phyloP scores from a whole-genome alignment of 1,284 basidiomycete species.

The Phaffia rhodozyma region DNA sequence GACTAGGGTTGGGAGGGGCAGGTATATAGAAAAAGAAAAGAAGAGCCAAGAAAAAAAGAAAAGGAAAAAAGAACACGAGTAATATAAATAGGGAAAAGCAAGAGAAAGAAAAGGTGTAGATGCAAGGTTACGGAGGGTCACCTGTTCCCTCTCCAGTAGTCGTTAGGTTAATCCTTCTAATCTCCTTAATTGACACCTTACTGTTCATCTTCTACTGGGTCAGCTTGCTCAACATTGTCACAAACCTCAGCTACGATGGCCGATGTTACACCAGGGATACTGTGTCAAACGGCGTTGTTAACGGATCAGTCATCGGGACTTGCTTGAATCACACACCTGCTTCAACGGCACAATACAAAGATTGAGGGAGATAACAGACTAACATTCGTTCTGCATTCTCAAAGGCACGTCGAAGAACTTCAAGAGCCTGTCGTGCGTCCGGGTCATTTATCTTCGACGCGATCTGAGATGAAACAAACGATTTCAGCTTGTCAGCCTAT shows the following conservation, averaged over 20 bases:
- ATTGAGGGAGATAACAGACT: constrained; percentile 10
- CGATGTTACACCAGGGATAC: constrained; percentile 37
- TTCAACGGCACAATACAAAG: neutral
- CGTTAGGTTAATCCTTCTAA: too few relatives aligned
- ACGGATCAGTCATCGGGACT: neutral
- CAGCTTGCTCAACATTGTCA: constrained; percentile 38
- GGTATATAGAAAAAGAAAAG: too few relatives aligned
- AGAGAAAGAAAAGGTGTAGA: too few relatives aligned
- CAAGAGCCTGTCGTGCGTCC: constrained; percentile 71
- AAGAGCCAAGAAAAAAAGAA: too few relatives aligned
- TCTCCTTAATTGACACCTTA: too few relatives aligned
- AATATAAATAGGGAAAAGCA: too few relatives aligned
- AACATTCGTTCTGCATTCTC: constrained; percentile 76
- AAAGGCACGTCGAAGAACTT: constrained; percentile 73
- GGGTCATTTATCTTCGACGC: constrained; percentile 77
- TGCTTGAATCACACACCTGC: neutral
- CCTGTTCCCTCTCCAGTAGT: too few relatives aligned
- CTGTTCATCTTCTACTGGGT: constrained; percentile 14
- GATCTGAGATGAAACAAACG: constrained; percentile 43
- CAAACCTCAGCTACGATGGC: constrained; percentile 41
- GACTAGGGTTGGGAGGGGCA: too few relatives aligned
- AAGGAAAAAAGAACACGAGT: too few relatives aligned
- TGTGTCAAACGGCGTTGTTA: neutral
- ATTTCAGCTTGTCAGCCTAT: constrained; percentile 4
- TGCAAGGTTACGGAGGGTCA: too few relatives aligned